A percentile compares a stretch with the other conserved stretches of the same genome.
Conservation (phyloP, 164 flowering plant species). For the Echeveria elegans region DNA sequence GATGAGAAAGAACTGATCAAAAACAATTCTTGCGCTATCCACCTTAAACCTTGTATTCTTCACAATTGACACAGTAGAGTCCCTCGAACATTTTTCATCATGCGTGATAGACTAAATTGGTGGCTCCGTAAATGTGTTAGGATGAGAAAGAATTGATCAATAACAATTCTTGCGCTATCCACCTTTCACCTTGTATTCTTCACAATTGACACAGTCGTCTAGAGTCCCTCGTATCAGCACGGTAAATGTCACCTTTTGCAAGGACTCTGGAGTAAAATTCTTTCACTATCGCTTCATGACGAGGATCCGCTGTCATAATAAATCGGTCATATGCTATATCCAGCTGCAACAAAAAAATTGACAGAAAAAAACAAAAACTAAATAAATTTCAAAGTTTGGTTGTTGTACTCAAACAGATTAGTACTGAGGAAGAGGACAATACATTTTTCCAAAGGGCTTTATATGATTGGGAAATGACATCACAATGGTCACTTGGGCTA, state of each 20-base stretch:
- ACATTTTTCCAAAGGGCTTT: slow-evolving; percentile 82
- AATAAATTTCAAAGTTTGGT: too few species aligned
- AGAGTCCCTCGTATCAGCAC: slow-evolving; percentile 98
- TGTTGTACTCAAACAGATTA: too few species aligned
- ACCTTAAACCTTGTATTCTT: slow-evolving; percentile 83
- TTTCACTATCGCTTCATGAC: slow-evolving; percentile 82
- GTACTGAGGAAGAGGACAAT: background rate
- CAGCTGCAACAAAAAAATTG: slow-evolving; percentile 42
- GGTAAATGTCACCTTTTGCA: slow-evolving; percentile 82
- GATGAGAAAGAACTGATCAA: slow-evolving; percentile 89
- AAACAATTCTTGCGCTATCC: slow-evolving; percentile 73
- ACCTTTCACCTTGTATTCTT: slow-evolving; percentile 96
- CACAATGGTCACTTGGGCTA: slow-evolving; percentile 74
- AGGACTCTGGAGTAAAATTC: slow-evolving; percentile 80
- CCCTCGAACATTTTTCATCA: too few species aligned
- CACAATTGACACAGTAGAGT: too few species aligned
- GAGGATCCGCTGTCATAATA: slow-evolving; percentile 86
- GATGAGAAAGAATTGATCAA: too few species aligned
- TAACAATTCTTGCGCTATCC: too few species aligned
- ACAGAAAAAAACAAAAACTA: too few species aligned
- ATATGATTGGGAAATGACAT: slow-evolving; percentile 66
- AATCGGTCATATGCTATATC: slow-evolving; percentile 85
- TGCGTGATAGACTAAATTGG: too few species aligned
- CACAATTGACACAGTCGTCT: slow-evolving; percentile 96
- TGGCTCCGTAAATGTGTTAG: too few species aligned